Percentiles rank a stretch among this genome's conserved stretches.
phyloP scores from a whole-genome alignment of 805 yeast genomes.

The Debaryomyces prosopidis region DNA sequence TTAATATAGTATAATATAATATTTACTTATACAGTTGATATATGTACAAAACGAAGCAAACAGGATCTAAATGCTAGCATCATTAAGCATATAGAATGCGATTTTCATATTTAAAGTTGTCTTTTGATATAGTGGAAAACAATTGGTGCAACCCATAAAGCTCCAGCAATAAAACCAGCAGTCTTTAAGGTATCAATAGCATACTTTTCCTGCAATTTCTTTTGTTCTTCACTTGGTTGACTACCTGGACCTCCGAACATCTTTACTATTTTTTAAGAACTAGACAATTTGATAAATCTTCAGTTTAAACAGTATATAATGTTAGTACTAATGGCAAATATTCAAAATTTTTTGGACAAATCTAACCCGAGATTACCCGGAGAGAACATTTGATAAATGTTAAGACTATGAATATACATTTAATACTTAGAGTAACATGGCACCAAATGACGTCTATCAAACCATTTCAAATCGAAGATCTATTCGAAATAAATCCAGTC shows the following conservation, averaged over 20 bases:
- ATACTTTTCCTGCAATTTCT: constrained; percentile 62
- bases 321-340: neutral
- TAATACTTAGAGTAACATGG: neutral
- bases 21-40: constrained; percentile 1
- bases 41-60: constrained; percentile 1
- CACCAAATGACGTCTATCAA: constrained; percentile 75
- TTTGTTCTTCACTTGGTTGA: constrained; percentile 60
- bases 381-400: neutral
- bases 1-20: neutral
- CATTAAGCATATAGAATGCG: neutral
- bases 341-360: neutral
- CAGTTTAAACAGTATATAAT: neutral
- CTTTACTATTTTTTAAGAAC: neutral
- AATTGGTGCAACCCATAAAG: constrained; percentile 61
- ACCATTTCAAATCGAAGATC: constrained; percentile 86
- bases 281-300: neutral
- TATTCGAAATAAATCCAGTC: constrained; percentile 69
- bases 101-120: constrained; percentile 31
- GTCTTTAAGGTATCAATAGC: constrained; percentile 58
- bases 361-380: constrained; percentile 2
- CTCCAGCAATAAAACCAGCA: constrained; percentile 65
- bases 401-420: neutral
- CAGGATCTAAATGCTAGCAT: neutral
- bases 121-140: constrained; percentile 54
- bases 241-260: constrained; percentile 56